phyloP scores from a whole-genome alignment of 2,329 filamentous ascomycete species.

The Colletotrichum tropicale region DNA sequence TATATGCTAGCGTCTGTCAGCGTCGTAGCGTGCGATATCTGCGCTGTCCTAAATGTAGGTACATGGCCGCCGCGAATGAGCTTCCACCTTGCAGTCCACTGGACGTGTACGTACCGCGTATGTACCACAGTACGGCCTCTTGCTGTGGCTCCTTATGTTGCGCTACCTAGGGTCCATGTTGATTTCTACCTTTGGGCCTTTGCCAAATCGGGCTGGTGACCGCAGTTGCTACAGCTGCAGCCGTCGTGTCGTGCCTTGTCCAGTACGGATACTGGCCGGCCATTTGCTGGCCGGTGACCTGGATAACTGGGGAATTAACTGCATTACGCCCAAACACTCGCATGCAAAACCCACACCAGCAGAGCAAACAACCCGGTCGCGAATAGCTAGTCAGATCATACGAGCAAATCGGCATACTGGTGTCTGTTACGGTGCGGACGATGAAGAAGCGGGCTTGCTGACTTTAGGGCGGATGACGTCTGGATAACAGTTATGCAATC shows the following conservation, averaged over 20 bases:
- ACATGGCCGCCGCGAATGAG: neutral
- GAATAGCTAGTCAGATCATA: neutral
- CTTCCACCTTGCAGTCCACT: neutral
- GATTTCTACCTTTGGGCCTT: neutral
- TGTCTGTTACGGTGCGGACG: neutral
- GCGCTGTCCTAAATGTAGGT: neutral
- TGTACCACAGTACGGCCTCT: neutral
- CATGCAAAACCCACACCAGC: neutral
- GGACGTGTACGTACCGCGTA: neutral
- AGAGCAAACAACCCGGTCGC: neutral
- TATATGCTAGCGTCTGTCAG: neutral
- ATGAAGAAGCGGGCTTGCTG: neutral
- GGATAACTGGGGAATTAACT: neutral
- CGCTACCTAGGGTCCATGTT: neutral
- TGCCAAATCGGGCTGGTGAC: slow-evolving; percentile 3
- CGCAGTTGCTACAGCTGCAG: slow-evolving; percentile 11
- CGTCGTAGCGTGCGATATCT: neutral
- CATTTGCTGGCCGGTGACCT: neutral
- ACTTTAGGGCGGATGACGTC: neutral
- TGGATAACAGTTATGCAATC: neutral
- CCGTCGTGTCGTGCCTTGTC: neutral
- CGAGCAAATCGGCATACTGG: neutral
- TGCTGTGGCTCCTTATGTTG: neutral
- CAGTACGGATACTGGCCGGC: neutral
- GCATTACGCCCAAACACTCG: neutral